These are phyloP conservation scores for Pisolithus thermaeus DNA, from an alignment of 1,284 basidiomycete genomes.

Conservation along the genomic window DNA sequence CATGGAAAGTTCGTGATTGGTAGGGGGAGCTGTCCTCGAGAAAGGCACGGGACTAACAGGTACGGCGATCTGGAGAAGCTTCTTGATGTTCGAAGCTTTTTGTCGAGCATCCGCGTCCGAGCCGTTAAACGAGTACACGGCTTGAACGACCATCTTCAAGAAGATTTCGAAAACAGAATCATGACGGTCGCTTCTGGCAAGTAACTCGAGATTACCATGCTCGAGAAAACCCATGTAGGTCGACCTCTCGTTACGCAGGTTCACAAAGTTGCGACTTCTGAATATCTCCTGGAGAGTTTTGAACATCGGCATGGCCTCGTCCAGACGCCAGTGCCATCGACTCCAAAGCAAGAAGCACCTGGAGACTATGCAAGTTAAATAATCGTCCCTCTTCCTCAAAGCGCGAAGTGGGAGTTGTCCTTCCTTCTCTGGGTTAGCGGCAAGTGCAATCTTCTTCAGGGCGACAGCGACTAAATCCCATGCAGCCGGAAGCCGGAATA, in stretches of 20 bases:
- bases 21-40: slow-evolving; percentile 48
- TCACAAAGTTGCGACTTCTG: slow-evolving; percentile 73
- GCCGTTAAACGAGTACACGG: slow-evolving; percentile 35
- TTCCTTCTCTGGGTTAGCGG: slow-evolving; percentile 48
- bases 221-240: slow-evolving; percentile 82
- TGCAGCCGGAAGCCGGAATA: slow-evolving; percentile 46
- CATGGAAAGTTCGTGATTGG: slow-evolving; percentile 63
- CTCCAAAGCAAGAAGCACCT: slow-evolving; percentile 70
- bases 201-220: slow-evolving; percentile 49
- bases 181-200: slow-evolving; percentile 44
- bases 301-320: slow-evolving; percentile 56
- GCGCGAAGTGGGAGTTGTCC: slow-evolving; percentile 31
- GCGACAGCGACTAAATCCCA: slow-evolving; percentile 66
- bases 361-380: slow-evolving; percentile 67
- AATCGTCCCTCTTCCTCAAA: slow-evolving; percentile 67
- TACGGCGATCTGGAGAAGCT: slow-evolving; percentile 76
- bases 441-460: slow-evolving; percentile 56
- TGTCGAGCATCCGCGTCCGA: slow-evolving; percentile 30
- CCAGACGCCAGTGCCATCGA: slow-evolving; percentile 72
- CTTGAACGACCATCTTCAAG: slow-evolving; percentile 68
- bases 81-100: slow-evolving; percentile 49
- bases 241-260: slow-evolving; percentile 67
- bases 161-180: slow-evolving; percentile 82
- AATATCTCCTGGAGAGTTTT: slow-evolving; percentile 73
- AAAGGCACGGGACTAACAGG: slow-evolving; percentile 72